Evolutionary conservation across 2,329 filamentous ascomycete species (phyloP).

Genomic region (Ascocoryne sarcoides): DNA sequence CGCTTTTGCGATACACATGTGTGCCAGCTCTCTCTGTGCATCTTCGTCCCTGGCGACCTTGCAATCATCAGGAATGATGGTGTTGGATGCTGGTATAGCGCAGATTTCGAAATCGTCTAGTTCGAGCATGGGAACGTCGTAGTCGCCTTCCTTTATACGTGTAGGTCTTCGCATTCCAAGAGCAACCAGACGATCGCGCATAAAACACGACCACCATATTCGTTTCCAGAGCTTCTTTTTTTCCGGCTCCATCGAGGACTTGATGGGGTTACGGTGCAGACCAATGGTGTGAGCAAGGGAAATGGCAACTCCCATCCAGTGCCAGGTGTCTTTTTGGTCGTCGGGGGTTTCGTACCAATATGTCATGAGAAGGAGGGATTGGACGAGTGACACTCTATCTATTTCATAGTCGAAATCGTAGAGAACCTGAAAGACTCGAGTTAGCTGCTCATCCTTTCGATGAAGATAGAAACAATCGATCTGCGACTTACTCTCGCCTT

Average conservation of each 20-base stretch:
- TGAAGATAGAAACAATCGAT: no score
- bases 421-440: slow-evolving; percentile 48
- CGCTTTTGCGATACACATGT: slow-evolving; percentile 86
- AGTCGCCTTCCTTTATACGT: slow-evolving; percentile 86
- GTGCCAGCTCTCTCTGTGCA: slow-evolving; percentile 70
- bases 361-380: slow-evolving; percentile 83
- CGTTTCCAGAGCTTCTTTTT: slow-evolving; percentile 85
- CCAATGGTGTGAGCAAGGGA: slow-evolving; percentile 91
- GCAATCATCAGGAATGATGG: slow-evolving; percentile 61
- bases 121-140: slow-evolving; percentile 83
- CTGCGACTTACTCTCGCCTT: slow-evolving; percentile 63
- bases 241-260: slow-evolving; percentile 62
- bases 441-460: slow-evolving; percentile 1
- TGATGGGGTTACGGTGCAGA: slow-evolving; percentile 75
- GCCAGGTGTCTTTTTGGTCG: slow-evolving; percentile 96
- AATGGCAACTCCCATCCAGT: slow-evolving; percentile 96
- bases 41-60: slow-evolving; percentile 59
- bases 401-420: slow-evolving; percentile 95
- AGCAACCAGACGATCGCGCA: slow-evolving; percentile 86
- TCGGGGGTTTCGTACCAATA: slow-evolving; percentile 98
- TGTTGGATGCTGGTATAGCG: slow-evolving; percentile 56
- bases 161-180: slow-evolving; percentile 90
- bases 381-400: slow-evolving; percentile 80
- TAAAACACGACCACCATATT: slow-evolving; percentile 97
- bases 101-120: slow-evolving; percentile 77